These are phyloP conservation scores for Phanerodontia chrysosporium DNA, from an alignment of 768 basidiomycete genomes.

Conservation along the genomic window DNA sequence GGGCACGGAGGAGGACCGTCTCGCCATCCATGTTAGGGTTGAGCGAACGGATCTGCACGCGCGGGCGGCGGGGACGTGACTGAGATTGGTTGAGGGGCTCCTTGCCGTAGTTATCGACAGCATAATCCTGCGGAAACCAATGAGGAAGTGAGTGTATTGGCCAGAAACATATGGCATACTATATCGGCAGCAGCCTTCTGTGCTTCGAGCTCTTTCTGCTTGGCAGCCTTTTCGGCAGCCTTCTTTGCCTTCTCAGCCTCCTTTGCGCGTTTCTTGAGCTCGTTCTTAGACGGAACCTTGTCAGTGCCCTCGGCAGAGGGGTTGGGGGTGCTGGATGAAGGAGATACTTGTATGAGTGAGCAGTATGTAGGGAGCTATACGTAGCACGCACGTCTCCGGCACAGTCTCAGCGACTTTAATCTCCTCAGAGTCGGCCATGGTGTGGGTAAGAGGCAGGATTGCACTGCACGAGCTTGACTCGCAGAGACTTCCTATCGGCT, in stretches of 20 bases:
- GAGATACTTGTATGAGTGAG: not conserved
- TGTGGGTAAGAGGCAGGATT: not conserved
- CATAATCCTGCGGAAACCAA: constrained; percentile 55
- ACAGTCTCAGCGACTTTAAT: not conserved
- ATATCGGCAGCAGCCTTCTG: constrained; percentile 64
- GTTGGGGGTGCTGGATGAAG: not conserved
- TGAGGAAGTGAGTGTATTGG: not conserved
- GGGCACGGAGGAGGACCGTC: constrained; percentile 78
- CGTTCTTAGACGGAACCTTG: constrained; percentile 74
- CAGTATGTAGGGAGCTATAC: not conserved
- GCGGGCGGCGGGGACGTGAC: constrained; percentile 56
- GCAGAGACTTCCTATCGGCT: constrained; percentile 2
- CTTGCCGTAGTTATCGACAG: constrained; percentile 77
- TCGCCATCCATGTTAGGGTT: constrained; percentile 62
- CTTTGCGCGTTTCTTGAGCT: constrained; percentile 89
- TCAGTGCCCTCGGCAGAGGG: constrained; percentile 18
- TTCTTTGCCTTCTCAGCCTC: constrained; percentile 88
- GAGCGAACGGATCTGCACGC: constrained; percentile 63
- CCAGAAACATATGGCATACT: constrained; percentile 27
- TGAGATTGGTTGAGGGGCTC: constrained; percentile 92
- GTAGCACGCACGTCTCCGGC: not conserved
- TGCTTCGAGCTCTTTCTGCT: constrained; percentile 68
- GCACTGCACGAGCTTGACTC: not conserved
- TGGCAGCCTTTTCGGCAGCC: constrained; percentile 80
- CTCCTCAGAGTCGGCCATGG: constrained; percentile 22